Base-by-base conservation (phyloP, 192 early-diverging fungal species). In the Linnemannia zychae region DNA sequence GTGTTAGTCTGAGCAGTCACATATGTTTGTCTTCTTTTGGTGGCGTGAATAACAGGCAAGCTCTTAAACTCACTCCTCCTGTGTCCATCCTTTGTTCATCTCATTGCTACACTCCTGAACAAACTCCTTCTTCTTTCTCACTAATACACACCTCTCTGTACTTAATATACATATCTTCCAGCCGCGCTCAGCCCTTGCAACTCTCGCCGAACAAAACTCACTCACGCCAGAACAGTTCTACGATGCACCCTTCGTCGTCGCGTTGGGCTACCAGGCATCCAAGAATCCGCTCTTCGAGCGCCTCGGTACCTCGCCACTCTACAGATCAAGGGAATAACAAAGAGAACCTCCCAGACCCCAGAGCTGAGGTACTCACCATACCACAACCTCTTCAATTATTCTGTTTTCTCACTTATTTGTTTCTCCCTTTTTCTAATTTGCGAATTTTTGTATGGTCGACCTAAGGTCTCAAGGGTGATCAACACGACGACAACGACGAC, bases 321-420 rank as follows among this genome's bases (percentile, higher is more conserved):
- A 13, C n/a, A 33, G n/a, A 47, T n/a, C 50, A 38, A 38, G 33
- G 22, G 7, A 38, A 63, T 33, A 38, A 74, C 15, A 74, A 74
- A 17, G 72, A 74, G 36, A 74, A 74, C n/a, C 37, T 60, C 40
- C 72, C 72, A 1, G 34, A 74, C 24, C 33, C 9, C 18, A 57
- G 24, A 28, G 24, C 53, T 4, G 72, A 63, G 16, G 53, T 74
- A 60, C 22, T 0, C 24, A 13, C 57, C 28, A 2, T 16, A 3
- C 12, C 28, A 24, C 57, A 16, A 0, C 53, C 22, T 31, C 28
- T 13, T 15, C 24, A 2, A 16, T 24, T 63, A 31, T n/a, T 33
- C 13, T 49, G 13, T 2, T 2, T 15, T 15, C 48, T 17, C n/a
- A n/a, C n/a, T n/a, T n/a, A n/a, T n/a, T n/a, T n/a, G n/a, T n/a